Base-by-base conservation (phyloP, 495 filamentous ascomycete species). In the Achaetomiella virescens region DNA sequence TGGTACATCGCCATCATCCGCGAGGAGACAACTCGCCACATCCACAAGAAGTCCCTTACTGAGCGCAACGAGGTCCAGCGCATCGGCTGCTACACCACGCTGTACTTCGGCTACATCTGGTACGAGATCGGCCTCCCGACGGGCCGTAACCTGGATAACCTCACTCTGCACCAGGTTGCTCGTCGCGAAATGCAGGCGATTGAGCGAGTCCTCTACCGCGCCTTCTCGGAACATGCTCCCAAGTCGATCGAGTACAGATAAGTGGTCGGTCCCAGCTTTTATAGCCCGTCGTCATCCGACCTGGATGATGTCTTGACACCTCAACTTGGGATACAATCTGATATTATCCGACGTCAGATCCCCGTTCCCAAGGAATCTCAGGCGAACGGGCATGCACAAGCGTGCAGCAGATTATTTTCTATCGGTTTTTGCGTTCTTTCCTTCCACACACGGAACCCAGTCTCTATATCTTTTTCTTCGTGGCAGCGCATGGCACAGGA, bases 1-100 rank as follows among this genome's bases (percentile, higher is more conserved):
- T 82, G 72, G 65, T 83, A 80, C 64, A 75, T 80, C 21, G 62
- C 68, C 27, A 48, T 81, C 22, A 73, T 84, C 42, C 76, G 74
- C 31, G 72, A 76, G 33, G 71, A 76, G 48, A 78, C 78, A 0
- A 68, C 44, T 1, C 57, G 66, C 2, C 37, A 46, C 15, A 48
- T 69, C 7, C 27, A 66, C 6, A 14, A 43, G 17, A 48, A 66
- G 36, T 25, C 60, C 22, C 33, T 70, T 15, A 27, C 33, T 50
- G 60, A 67, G 54, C 59, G 64, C 18, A 54, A 68, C 3, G 58
- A 68, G 12, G 70, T 81, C 3, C 64, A 72, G 22, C 27, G 12
- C 20, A 54, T 48, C n/a, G 41, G 42, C 58, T 67, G 15, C 54
- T 53, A 46, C 57, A 72, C 56, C 48, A 57, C n/a, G 20, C 58